phyloP scores from a whole-genome alignment of 768 basidiomycete genomes.

The Termitomyces sp. region DNA sequence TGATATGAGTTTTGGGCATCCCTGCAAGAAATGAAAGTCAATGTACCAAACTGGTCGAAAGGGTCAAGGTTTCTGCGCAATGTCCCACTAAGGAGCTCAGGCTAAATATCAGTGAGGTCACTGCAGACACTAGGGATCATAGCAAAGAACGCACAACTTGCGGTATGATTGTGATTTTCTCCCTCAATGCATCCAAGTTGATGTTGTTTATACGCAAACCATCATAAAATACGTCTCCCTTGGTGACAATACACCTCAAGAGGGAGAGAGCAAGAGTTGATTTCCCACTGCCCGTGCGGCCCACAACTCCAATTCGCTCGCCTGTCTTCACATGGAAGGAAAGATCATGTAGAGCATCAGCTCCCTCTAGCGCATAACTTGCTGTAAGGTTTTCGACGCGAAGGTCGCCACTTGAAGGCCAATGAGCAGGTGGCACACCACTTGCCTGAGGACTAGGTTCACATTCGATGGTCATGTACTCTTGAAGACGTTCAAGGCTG shows the following conservation, averaged over 20 bases:
- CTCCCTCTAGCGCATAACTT: slow-evolving; percentile 42
- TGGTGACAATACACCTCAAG: slow-evolving; percentile 51
- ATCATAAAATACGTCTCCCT: slow-evolving; percentile 54
- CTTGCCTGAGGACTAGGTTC: slow-evolving; percentile 34
- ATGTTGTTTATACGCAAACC: slow-evolving; percentile 42
- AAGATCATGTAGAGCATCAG: slow-evolving; percentile 29
- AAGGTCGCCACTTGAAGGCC: slow-evolving; percentile 40
- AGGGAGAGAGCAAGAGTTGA: slow-evolving; percentile 57
- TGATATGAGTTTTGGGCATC: too few relatives aligned
- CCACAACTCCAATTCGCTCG: slow-evolving; percentile 49
- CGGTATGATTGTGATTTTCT: slow-evolving; percentile 57
- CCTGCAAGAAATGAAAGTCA: too few relatives aligned
- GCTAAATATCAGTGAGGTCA: slow-evolving; percentile 19
- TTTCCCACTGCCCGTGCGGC: slow-evolving; percentile 21
- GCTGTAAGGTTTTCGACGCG: slow-evolving; percentile 28
- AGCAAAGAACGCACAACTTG: slow-evolving; percentile 32
- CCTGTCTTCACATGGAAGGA: slow-evolving; percentile 50
- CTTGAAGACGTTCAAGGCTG: slow-evolving; percentile 66
- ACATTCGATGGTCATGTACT: slow-evolving; percentile 54
- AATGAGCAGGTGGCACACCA: slow-evolving; percentile 57
- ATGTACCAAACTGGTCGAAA: slow-evolving; percentile 34
- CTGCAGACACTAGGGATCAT: not conserved
- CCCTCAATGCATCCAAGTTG: slow-evolving; percentile 52
- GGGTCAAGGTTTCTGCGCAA: slow-evolving; percentile 64
- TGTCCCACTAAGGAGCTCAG: slow-evolving; percentile 55